Base-by-base conservation (phyloP, 2,329 filamentous ascomycete genomes). In the Nannizzia gypsea region DNA sequence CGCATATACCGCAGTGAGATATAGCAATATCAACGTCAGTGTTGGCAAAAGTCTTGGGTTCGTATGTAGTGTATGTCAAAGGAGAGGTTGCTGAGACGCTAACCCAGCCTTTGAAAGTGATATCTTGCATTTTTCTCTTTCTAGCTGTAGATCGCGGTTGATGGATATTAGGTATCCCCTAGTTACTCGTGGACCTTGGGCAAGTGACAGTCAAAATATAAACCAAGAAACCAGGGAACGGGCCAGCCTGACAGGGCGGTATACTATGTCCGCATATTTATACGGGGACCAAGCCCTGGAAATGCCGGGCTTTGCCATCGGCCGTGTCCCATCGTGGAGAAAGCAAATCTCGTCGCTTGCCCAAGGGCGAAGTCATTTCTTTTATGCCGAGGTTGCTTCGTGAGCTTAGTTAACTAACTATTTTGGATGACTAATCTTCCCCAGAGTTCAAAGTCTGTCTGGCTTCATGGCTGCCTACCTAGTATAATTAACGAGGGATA, bases 11-110 rank as follows among this genome's bases (percentile, higher is more conserved):
- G 69, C 88, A 92, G 70, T 83, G 85, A 65, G 90, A 85, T 68
- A 96, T 86, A 78, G 91, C 87, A 74, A 96, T 83, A 71, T 95
- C 90, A 67, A 96, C 83, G 70, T 96, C 62, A 36, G 46, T 60
- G 11, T n/a, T 20, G n/a, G 58, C 38, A 28, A 64, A 62, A 42
- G 44, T 57, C 38, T 62, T 63, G 67, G 61, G 61, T 8, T 66
- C 65, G 66, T 72, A 77, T 20, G 66, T 66, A 40, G 68, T 71
- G 65, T 67, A 72, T 26, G 64, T 68, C 20, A 74, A 64, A 4
- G 59, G 69, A 34, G 63, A 67, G 44, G 66, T 72, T 52, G 72
- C 67, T 42, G 71, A 65, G 54, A 70, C 67, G 60, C 73, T 68
- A 22, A 75, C 72, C 73, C 72, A 75, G 66, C 73, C 73, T 38